These are phyloP conservation scores for Cyberlindnera mississippiensis DNA, from an alignment of 805 yeast species.

Conservation along the genomic window DNA sequence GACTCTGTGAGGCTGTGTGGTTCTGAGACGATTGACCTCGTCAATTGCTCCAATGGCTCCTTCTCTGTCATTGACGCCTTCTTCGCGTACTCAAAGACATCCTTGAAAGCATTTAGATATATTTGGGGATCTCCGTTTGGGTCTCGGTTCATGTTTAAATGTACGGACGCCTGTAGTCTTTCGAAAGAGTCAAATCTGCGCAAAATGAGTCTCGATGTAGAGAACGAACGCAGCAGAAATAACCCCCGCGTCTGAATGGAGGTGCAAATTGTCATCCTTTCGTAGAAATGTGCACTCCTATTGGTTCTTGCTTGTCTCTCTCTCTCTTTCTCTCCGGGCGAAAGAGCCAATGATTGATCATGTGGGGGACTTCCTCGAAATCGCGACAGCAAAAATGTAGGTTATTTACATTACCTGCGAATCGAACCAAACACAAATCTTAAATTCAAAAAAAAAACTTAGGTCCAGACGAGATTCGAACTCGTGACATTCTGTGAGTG, in stretches of 20 bases:
- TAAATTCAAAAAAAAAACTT: conserved; percentile 5
- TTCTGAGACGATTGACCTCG: neutral
- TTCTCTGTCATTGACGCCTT: conserved; percentile 3
- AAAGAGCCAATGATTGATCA: neutral
- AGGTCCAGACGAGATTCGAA: conserved; percentile 34
- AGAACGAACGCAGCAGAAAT: too few species aligned
- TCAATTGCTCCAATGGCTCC: neutral
- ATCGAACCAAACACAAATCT: conserved; percentile 1
- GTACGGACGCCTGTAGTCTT: conserved; percentile 3
- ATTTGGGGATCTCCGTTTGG: neutral
- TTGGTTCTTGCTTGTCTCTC: too few species aligned
- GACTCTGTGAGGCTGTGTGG: conserved; percentile 6
- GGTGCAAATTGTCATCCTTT: too few species aligned
- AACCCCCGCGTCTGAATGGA: too few species aligned
- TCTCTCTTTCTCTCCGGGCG: too few species aligned
- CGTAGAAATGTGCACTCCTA: too few species aligned
- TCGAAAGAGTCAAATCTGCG: conserved; percentile 2
- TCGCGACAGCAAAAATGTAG: neutral
- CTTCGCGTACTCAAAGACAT: conserved; percentile 10
- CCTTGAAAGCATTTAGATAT: conserved; percentile 5
- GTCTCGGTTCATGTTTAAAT: neutral
- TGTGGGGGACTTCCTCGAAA: conserved; percentile 1
- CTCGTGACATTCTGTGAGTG: conserved; percentile 35
- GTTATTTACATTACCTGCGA: too few species aligned
- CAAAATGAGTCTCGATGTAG: neutral